These are phyloP conservation scores for Candolleomyces aberdarensis DNA, from an alignment of 768 basidiomycete species.

Conservation along the genomic window DNA sequence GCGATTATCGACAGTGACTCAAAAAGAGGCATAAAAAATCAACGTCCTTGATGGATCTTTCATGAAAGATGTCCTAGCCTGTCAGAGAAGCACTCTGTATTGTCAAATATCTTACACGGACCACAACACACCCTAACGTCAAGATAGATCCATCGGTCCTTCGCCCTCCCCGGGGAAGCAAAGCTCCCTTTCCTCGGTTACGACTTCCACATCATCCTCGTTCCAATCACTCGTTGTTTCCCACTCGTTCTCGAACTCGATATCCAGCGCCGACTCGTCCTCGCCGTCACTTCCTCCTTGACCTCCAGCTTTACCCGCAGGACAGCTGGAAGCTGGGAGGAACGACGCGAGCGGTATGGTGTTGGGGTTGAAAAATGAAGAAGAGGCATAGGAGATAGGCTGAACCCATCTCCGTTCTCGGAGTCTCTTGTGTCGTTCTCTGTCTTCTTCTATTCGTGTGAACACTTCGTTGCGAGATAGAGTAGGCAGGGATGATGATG, in stretches of 20 bases:
- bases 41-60: too few relatives aligned
- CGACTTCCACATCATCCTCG: slow-evolving; percentile 81
- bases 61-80: too few relatives aligned
- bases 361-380: slow-evolving; percentile 20
- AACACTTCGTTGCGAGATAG: slow-evolving; percentile 70
- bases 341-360: slow-evolving; percentile 50
- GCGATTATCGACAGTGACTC: too few relatives aligned
- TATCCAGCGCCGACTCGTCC: slow-evolving; percentile 64
- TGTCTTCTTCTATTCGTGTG: slow-evolving; percentile 87
- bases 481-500: slow-evolving; percentile 19
- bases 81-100: too few relatives aligned
- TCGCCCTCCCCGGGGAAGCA: slow-evolving; percentile 59
- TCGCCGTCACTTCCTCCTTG: slow-evolving; percentile 44
- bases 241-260: slow-evolving; percentile 90
- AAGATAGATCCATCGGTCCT: slow-evolving; percentile 42
- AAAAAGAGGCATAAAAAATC: too few relatives aligned
- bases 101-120: too few relatives aligned
- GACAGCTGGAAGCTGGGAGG: slow-evolving; percentile 40
- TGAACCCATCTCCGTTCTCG: slow-evolving; percentile 93
- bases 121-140: neutral
- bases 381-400: slow-evolving; percentile 54
- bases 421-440: slow-evolving; percentile 88
- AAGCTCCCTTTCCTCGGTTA: slow-evolving; percentile 63
- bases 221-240: slow-evolving; percentile 90
- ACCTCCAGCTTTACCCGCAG: slow-evolving; percentile 11